A percentile compares a stretch with the other conserved stretches of the same genome.
Evolutionary conservation across 768 basidiomycete species (phyloP).

Genomic region (Mycena filopes): DNA sequence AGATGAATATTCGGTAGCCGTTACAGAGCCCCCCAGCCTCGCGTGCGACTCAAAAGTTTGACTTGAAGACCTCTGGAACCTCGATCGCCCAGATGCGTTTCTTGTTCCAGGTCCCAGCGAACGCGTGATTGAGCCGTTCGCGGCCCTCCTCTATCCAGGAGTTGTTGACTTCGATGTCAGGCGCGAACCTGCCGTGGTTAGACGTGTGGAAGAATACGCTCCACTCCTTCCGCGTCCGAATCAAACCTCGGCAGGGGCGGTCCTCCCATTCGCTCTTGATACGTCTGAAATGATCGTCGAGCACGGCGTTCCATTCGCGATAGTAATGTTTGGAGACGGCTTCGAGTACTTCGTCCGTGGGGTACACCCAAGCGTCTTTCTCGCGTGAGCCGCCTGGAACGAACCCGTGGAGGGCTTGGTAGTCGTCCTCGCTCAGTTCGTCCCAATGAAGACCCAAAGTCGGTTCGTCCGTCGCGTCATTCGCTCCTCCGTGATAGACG

Average conservation of each 20-base stretch:
- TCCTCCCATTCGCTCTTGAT: constrained; percentile 1
- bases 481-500: not conserved
- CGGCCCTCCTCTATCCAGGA: not conserved
- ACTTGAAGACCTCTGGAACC: not conserved
- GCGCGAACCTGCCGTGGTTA: not conserved
- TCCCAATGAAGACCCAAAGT: not conserved
- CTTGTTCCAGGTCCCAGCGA: not conserved
- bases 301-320: not conserved
- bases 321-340: not conserved
- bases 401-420: not conserved
- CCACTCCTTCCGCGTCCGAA: not conserved
- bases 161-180: not conserved
- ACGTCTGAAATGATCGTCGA: not conserved
- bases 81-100: not conserved
- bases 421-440: not conserved
- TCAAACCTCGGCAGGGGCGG: not conserved
- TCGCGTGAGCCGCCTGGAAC: not conserved
- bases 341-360: not conserved
- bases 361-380: not conserved
- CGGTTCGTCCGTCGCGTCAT: not conserved
- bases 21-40: constrained; percentile 13
- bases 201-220: not conserved
- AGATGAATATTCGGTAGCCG: not conserved
- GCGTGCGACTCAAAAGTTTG: not conserved
- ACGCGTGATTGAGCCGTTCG: not conserved